These are phyloP conservation scores for Populus hybrid DNA, from an alignment of 441 rosid species.

Conservation along the genomic window DNA sequence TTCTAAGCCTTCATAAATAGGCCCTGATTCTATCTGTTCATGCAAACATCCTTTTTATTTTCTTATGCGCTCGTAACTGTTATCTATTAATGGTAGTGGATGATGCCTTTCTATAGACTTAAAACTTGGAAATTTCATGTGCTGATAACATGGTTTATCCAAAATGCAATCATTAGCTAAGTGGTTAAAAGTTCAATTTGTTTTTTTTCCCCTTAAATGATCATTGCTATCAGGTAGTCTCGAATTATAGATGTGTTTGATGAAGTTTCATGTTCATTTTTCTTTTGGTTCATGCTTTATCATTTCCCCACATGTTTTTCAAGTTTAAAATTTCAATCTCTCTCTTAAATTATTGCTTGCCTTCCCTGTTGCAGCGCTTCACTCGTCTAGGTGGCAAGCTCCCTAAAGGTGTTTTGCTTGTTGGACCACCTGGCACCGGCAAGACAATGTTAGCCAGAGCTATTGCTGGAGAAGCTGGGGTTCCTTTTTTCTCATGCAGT, in stretches of 20 bases:
- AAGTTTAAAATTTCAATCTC: not conserved
- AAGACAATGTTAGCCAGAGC: constrained; percentile 98
- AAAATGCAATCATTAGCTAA: not conserved
- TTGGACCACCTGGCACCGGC: constrained; percentile 98
- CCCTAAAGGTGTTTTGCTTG: constrained; percentile 93
- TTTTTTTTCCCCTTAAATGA: too few species aligned
- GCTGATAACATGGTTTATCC: not conserved
- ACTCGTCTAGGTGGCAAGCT: constrained; percentile 97
- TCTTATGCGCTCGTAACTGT: not conserved
- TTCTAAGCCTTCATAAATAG: not conserved
- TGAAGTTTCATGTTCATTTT: not conserved
- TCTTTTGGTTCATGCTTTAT: not conserved
- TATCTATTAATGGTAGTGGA: not conserved
- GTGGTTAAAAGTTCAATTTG: not conserved
- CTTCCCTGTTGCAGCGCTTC: constrained; percentile 60
- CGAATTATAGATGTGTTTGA: too few species aligned
- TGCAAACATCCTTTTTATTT: not conserved
- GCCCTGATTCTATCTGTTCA: not conserved
- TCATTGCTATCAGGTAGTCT: too few species aligned
- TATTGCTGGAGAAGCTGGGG: constrained; percentile 99
- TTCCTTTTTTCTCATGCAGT: constrained; percentile 97
- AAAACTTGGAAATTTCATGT: not conserved
- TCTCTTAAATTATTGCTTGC: constrained; percentile 1
- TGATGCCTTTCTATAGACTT: not conserved
- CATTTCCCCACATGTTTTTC: not conserved